Evolutionary conservation across 257 asterid species (phyloP), one percentile per base, ranked within the genome.

Genomic region (Solanum pimpinellifolium): DNA sequence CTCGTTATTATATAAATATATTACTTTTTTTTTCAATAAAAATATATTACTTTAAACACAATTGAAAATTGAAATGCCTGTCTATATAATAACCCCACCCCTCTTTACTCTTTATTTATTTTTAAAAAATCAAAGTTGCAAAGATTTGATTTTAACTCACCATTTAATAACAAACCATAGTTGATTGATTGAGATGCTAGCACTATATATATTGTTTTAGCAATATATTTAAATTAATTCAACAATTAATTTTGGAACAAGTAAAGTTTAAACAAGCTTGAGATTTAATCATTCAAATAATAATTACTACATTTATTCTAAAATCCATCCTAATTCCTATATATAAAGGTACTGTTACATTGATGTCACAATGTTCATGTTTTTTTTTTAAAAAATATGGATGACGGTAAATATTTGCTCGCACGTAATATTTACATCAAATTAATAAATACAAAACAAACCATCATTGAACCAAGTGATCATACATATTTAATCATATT

Each of bases 351-450:
- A 41, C n/a, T 42, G 13, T 42, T 14, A 77, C 37, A 77, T 25
- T 77, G 37, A 77, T 77, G n/a, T 46, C 2, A 77, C 39, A n/a
- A 76, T 13, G 59, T 76, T 41, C 59, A n/a, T 76, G 9, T 23
- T 41, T 23, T 37, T 37, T 74, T 2, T 0, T 0, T 4, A 1
- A 13, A 21, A 4, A 70, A 18, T 0, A 3, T 11, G 7, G 0
- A 6, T 37, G 25, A 1, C 0, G 44, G 3, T 72, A 33, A 72
- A 16, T 2, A 4, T 1, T 72, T 16, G 0, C 46, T 72, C 9
- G 15, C 44, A 33, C 8, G 2, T 14, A 8, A 11, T 15, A 29
- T 29, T 31, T 69, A 69, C 0, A 15, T 29, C 3, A 69, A 69
- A 69, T 69, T 31, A 29, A 3, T 69, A 25, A 27, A 15, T 69